Conservation (phyloP, 345 rosid genomes). For the Pugionium dolabratum region DNA sequence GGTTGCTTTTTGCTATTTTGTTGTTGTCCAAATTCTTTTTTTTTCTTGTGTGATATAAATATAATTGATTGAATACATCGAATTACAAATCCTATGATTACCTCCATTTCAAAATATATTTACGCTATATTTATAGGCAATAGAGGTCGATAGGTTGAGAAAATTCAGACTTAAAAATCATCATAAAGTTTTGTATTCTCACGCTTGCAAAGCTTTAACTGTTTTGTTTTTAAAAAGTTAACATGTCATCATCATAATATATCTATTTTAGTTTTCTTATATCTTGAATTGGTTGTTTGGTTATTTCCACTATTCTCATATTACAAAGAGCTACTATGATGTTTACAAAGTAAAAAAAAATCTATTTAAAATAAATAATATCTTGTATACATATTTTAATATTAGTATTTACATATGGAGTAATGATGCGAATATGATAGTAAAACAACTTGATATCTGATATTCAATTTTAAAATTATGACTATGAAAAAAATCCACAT, state of each 20-base stretch:
- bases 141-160: constrained; percentile 19
- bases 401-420: no score
- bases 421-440: no score
- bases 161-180: constrained; percentile 16
- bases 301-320: neutral
- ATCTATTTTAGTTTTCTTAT: neutral
- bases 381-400: no score
- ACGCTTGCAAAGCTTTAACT: constrained; percentile 37
- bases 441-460: no score
- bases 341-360: neutral
- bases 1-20: constrained; percentile 26
- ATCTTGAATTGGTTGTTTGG: neutral
- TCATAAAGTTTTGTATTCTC: constrained; percentile 29
- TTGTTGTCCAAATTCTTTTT: neutral
- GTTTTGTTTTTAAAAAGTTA: constrained; percentile 21
- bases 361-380: no score
- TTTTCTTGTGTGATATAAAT: neutral
- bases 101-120: constrained; percentile 13
- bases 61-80: constrained; percentile 28
- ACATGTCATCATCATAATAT: constrained; percentile 13
- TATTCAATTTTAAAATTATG: no score
- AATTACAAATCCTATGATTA: constrained; percentile 29
- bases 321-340: neutral
- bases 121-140: constrained; percentile 12
- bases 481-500: neutral